phyloP scores from a whole-genome alignment of 106 monocot genomes.

The Dendrobium officinale region DNA sequence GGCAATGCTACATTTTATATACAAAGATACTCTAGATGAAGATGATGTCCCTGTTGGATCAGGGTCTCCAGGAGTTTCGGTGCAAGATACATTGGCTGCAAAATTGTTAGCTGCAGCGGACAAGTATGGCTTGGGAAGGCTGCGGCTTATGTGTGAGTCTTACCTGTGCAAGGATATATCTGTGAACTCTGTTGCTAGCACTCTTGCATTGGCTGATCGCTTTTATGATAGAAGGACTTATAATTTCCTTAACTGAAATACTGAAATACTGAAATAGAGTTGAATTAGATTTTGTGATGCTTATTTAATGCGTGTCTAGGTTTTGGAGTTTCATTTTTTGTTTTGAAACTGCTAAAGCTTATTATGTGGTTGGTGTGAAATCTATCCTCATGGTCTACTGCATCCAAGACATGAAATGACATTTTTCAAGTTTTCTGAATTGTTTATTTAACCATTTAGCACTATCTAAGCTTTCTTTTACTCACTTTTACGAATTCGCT shows the following conservation, averaged over 20 bases:
- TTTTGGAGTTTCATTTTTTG: no score
- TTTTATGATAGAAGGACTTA: no score
- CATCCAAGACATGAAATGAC: neutral
- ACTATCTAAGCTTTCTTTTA: neutral
- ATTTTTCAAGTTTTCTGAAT: neutral
- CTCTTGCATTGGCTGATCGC: conserved; percentile 82
- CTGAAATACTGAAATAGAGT: no score
- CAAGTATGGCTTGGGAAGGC: conserved; percentile 77
- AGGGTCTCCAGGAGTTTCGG: conserved; percentile 37
- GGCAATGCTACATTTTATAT: conserved; percentile 96
- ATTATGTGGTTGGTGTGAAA: neutral
- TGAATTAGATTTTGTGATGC: no score
- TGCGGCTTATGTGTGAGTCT: conserved; percentile 78
- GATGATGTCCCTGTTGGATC: conserved; percentile 48
- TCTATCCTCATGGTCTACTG: neutral
- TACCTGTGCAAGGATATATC: conserved; percentile 88
- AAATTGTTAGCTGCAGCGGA: conserved; percentile 85
- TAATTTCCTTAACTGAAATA: no score
- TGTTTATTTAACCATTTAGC: neutral
- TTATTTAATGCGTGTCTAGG: no score
- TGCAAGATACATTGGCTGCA: conserved; percentile 59
- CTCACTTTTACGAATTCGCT: neutral
- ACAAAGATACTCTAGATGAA: conserved; percentile 65
- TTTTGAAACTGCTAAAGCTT: no score
- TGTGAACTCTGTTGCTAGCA: conserved; percentile 67